A percentile compares a stretch with the other conserved stretches of the same genome.
These are phyloP conservation scores for Dendrobium officinale DNA, from an alignment of 106 monocot species.

Conservation along the genomic window DNA sequence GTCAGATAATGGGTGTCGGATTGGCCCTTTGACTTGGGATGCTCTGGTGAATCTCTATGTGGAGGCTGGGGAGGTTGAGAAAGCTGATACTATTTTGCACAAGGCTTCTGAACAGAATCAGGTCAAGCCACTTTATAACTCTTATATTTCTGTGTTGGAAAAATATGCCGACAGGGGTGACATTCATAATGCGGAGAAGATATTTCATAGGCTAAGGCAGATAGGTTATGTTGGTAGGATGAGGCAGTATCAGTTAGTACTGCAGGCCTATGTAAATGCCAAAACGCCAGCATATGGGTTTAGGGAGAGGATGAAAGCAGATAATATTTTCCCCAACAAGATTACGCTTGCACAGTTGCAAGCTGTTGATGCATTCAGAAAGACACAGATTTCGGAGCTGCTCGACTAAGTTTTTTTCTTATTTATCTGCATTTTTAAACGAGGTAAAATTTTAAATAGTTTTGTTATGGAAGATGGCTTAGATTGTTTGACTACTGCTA, in stretches of 20 bases:
- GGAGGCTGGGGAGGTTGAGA: constrained; percentile 65
- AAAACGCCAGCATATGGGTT: constrained; percentile 80
- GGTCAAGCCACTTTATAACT: constrained; percentile 40
- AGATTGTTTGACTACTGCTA: background rate
- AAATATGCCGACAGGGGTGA: constrained; percentile 58
- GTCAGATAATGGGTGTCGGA: constrained; percentile 38
- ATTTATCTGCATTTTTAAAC: background rate
- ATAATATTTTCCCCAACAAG: constrained; percentile 63
- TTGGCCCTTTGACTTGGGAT: constrained; percentile 57
- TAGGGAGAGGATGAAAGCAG: constrained; percentile 87
- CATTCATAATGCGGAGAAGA: constrained; percentile 72
- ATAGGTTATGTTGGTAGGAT: constrained; percentile 50
- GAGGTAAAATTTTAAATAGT: background rate
- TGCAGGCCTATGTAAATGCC: constrained; percentile 64
- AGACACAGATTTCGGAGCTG: constrained; percentile 35
- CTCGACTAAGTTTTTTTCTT: constrained; percentile 11
- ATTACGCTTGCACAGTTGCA: constrained; percentile 25
- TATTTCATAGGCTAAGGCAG: constrained; percentile 49
- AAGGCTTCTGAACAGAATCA: constrained; percentile 41
- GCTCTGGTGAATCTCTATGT: constrained; percentile 55
- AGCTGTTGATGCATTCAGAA: constrained; percentile 46
- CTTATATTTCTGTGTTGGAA: constrained; percentile 42
- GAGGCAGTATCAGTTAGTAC: constrained; percentile 48
- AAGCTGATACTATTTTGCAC: constrained; percentile 63
- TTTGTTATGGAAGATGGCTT: background rate